Base-by-base conservation (phyloP, 2,329 filamentous ascomycete genomes). In the Rosellinia necatrix region DNA sequence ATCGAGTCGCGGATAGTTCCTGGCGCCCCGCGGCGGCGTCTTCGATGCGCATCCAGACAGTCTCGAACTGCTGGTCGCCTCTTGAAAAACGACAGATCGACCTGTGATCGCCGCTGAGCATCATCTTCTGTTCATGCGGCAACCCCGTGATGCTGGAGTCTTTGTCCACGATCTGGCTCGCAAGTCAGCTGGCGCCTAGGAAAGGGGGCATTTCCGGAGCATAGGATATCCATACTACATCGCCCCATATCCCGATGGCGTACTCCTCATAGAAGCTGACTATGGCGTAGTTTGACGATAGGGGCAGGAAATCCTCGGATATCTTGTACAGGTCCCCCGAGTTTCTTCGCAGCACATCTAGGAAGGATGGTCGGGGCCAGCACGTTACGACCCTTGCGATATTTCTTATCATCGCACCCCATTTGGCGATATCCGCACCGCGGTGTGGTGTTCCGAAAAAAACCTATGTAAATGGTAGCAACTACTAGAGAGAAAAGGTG, bases 381-480 rank as follows among this genome's bases (percentile, higher is more conserved):
- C 27, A 38, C n/a, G 43, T 2, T 9, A 43, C 48, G 9, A 19
- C 35, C 13, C 37, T 13, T 7, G 5, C 48, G 27, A 51, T 51
- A n/a, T 19, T 42, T 4, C 6, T 19, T n/a, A 9, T 29, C 15
- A 27, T 6, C 10, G 9, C 3, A 9, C 19, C 38, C 38, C 37
- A 51, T 0, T 34, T 10, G 27, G 48, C 48, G 2, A 29, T 29
- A 9, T 51, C 48, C 2, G 48, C 21, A n/a, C 48, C 48, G 27
- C 48, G 38, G 17, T 51, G 48, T 35, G 48, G 48, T 51, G 48
- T 51, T 37, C 48, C 48, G 12, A 51, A 43, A 13, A 51, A 51
- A 21, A 51, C 48, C 48, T 51, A 37, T 22, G n/a, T 12, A 13
- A 2, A 8, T 17, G 13, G 6, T 7, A 8, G n/a, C 6, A 2